Percentiles rank a stretch among this genome's conserved stretches.
Evolutionary conservation across 768 basidiomycete genomes (phyloP).

Genomic region (Termitomyces sp.): DNA sequence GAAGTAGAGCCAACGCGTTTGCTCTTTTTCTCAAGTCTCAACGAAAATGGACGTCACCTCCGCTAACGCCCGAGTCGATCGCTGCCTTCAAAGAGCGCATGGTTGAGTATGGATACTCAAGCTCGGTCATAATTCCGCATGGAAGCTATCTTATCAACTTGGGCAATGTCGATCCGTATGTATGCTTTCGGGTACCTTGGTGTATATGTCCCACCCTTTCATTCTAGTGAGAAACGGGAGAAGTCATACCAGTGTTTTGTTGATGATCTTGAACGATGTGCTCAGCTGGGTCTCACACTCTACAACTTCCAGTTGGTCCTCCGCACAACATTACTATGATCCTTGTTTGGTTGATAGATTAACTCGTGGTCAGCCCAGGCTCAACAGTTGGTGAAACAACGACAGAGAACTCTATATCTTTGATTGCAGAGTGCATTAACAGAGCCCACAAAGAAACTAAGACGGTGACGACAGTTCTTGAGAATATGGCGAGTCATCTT

Average conservation of each 20-base stretch:
- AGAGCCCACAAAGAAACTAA: conserved; percentile 58
- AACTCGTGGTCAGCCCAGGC: conserved; percentile 47
- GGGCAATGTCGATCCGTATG: conserved; percentile 72
- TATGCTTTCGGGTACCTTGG: conserved; percentile 2
- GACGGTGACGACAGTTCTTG: conserved; percentile 59
- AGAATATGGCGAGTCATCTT: conserved; percentile 63
- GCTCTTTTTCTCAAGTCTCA: conserved; percentile 84
- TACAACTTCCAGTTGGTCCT: conserved; percentile 82
- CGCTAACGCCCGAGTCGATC: conserved; percentile 48
- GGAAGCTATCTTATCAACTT: conserved; percentile 85
- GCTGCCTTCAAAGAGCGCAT: conserved; percentile 54
- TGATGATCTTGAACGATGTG: conserved; percentile 76
- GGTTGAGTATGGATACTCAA: conserved; percentile 53
- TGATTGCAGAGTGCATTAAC: conserved; percentile 71
- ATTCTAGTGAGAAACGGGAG: conserved; percentile 50
- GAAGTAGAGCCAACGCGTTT: conserved; percentile 67
- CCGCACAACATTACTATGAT: neutral
- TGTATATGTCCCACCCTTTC: neutral
- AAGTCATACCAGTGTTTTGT: conserved; percentile 77
- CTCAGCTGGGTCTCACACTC: conserved; percentile 61
- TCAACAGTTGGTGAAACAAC: conserved; percentile 73
- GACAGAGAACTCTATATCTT: conserved; percentile 49
- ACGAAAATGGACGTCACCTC: conserved; percentile 68
- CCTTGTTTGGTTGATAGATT: neutral
- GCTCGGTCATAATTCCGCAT: conserved; percentile 68